Evolutionary conservation across 352 stramenopile genomes (phyloP).

Genomic region (Thalassiosira hispida): DNA sequence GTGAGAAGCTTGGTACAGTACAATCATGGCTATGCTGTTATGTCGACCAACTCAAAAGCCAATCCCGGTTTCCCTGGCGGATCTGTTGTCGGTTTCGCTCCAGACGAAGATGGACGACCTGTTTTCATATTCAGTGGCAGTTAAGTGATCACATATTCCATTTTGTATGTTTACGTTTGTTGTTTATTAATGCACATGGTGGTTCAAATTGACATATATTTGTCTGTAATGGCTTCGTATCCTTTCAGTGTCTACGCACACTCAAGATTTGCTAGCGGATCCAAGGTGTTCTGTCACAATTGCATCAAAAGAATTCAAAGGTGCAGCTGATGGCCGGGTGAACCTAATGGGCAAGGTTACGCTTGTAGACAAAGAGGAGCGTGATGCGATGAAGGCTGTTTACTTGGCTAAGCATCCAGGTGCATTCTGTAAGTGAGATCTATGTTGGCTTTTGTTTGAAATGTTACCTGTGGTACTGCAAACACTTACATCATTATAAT

Average conservation of each 20-base stretch:
- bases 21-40: conserved; percentile 85
- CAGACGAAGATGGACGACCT: conserved; percentile 78
- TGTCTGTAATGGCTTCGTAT: conserved; percentile 4
- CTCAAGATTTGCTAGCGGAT: conserved; percentile 81
- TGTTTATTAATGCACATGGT: too few species aligned
- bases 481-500: neutral
- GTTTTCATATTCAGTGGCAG: conserved; percentile 80
- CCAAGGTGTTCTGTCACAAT: conserved; percentile 77
- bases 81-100: conserved; percentile 84
- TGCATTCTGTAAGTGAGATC: conserved; percentile 66
- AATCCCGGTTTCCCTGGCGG: conserved; percentile 78
- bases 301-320: conserved; percentile 85
- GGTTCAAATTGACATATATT: too few species aligned
- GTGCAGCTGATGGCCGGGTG: conserved; percentile 82
- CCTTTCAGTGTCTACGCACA: conserved; percentile 79
- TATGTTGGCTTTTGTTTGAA: too few species aligned
- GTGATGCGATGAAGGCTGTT: conserved; percentile 65
- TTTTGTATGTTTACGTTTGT: neutral
- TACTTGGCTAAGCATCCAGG: conserved; percentile 83
- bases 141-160: neutral
- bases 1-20: conserved; percentile 84
- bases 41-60: conserved; percentile 83
- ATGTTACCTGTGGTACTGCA: too few species aligned
- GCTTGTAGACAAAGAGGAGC: conserved; percentile 64
- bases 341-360: conserved; percentile 82